Evolutionary conservation across 257 asterid species (phyloP).

Genomic region (Ballota nigra): DNA sequence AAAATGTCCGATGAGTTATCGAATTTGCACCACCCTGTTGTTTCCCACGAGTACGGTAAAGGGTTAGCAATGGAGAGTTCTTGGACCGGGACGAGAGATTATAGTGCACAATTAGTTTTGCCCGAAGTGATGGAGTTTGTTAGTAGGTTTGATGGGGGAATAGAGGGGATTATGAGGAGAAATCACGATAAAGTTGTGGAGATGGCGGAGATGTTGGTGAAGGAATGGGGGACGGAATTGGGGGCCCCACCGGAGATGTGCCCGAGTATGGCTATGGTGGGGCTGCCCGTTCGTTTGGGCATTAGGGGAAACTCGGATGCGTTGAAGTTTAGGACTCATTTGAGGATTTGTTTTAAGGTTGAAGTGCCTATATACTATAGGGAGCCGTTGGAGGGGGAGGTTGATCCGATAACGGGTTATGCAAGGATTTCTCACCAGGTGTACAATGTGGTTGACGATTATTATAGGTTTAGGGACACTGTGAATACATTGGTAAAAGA

Average conservation of each 20-base stretch:
- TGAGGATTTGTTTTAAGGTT: constrained; percentile 57
- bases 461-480: constrained; percentile 69
- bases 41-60: constrained; percentile 75
- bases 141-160: constrained; percentile 69
- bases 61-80: constrained; percentile 75
- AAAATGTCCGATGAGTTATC: constrained; percentile 46
- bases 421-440: constrained; percentile 94
- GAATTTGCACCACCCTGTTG: constrained; percentile 73
- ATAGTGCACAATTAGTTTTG: constrained; percentile 74
- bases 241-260: constrained; percentile 80
- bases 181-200: constrained; percentile 59
- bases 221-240: constrained; percentile 68
- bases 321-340: constrained; percentile 55
- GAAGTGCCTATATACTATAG: constrained; percentile 82
- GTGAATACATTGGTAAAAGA: constrained; percentile 52
- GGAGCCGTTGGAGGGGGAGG: constrained; percentile 49
- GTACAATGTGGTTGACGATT: constrained; percentile 68
- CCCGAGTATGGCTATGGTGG: constrained; percentile 93
- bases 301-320: constrained; percentile 51
- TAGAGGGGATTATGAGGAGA: constrained; percentile 65
- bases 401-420: constrained; percentile 56
- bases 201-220: constrained; percentile 50
- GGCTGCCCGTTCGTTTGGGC: constrained; percentile 69
- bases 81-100: constrained; percentile 88
- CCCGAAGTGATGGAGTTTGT: constrained; percentile 72